Base-by-base conservation (phyloP, 1,284 basidiomycete genomes). In the Tetrapyrgos nigripes region DNA sequence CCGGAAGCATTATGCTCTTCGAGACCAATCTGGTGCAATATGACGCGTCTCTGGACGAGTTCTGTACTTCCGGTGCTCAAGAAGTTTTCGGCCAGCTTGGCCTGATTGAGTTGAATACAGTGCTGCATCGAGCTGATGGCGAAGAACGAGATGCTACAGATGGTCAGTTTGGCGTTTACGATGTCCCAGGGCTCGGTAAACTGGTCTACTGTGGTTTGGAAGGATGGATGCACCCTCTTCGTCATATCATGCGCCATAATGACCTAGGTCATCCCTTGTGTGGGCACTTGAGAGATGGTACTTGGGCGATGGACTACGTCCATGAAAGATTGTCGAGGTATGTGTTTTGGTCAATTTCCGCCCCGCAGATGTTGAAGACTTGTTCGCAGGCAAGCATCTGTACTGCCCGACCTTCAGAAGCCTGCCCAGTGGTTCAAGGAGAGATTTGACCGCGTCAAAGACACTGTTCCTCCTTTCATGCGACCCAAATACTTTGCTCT, bases 401-500 rank as follows among this genome's bases (percentile, higher is more conserved):
- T 72, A 5, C 83, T 92, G 66, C 93, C 94, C 0, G 82, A 84
- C 29, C 82, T 98, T 14, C 77, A 72, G 2, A 83, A 81, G 60
- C 89, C 93, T 1, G 89, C 89, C 10, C 74, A 83, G 50, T 98
- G 96, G 96, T 81, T 96, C 69, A 85, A 89, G 70, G 85, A 92
- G 64, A 84, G 94, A 23, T 92, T 96, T 64, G 91, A 95, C 52
- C 80, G 86, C 24, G 84, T 98, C 68, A 91, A 91, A 68, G 68
- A 74, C 1, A 83, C 81, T 13, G 88, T 90, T 8, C 93, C 96
- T 2, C 85, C 90, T 8, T 96, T 94, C 79, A 81, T 98, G 72
- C 85, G 95, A 19, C 96, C 96, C 19, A 97, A 96, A 72, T 97
- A 93, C 76, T 98, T 98, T 66, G 91, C 94, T 2, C 83, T 98